A percentile compares a stretch with the other conserved stretches of the same genome.
Evolutionary conservation across 805 yeast species (phyloP).

Genomic region (Saccharomyces eubayanus): DNA sequence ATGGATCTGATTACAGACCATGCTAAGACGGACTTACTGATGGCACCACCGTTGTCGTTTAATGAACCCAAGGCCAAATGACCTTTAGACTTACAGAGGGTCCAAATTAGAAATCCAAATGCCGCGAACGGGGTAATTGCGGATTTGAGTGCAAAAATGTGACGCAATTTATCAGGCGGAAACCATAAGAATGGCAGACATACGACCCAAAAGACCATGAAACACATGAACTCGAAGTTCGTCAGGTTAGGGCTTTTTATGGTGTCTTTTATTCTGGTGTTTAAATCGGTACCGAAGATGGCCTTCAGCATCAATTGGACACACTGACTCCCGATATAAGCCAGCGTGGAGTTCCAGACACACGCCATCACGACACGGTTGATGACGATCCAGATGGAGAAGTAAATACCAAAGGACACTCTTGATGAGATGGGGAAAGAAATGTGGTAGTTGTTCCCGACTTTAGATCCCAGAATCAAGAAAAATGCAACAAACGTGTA

Average conservation of each 20-base stretch:
- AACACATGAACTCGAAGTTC: conserved; percentile 62
- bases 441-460: conserved; percentile 75
- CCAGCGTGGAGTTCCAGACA: conserved; percentile 85
- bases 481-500: conserved; percentile 64
- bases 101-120: conserved; percentile 76
- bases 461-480: conserved; percentile 60
- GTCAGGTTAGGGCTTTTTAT: conserved; percentile 52
- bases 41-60: conserved; percentile 7
- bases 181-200: conserved; percentile 77
- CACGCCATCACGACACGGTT: conserved; percentile 85
- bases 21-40: conserved; percentile 48
- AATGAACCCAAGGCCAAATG: conserved; percentile 29
- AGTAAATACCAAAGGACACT: conserved; percentile 80
- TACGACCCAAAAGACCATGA: conserved; percentile 74
- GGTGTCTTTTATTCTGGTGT: conserved; percentile 54
- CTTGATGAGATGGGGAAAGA: conserved; percentile 81
- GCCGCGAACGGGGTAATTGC: conserved; percentile 77
- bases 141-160: conserved; percentile 77
- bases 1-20: conserved; percentile 78
- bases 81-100: conserved; percentile 71
- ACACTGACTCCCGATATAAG: conserved; percentile 81
- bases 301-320: conserved; percentile 70
- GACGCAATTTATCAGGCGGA: conserved; percentile 75
- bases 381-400: conserved; percentile 79
- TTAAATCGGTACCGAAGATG: conserved; percentile 62